Percentiles rank a stretch among this genome's conserved stretches.
phyloP scores from a whole-genome alignment of 163 green algal species.

The Chlamydomonas reinhardtii region DNA sequence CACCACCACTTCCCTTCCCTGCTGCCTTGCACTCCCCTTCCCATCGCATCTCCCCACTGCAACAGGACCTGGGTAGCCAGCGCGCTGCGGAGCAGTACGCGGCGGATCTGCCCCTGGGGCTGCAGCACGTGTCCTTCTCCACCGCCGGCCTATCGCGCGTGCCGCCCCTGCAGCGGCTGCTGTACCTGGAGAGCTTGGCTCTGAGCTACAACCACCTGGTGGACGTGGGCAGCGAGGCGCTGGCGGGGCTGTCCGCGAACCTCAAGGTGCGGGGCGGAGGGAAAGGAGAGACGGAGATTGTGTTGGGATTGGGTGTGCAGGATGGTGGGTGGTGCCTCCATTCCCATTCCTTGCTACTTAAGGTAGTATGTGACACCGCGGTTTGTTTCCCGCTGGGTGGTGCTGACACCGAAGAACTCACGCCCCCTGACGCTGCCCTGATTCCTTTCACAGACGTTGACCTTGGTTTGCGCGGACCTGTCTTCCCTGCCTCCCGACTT shows the following conservation, averaged over 20 bases:
- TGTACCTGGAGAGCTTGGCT: slow-evolving; percentile 50
- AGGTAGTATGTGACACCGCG: no score
- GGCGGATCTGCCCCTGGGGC: slow-evolving; percentile 34
- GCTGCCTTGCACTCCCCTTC: no score
- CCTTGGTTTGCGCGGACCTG: slow-evolving; percentile 34
- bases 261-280: slow-evolving; percentile 17
- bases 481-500: slow-evolving; percentile 35
- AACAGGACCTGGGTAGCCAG: slow-evolving; percentile 51
- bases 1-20: no score
- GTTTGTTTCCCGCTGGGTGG: no score
- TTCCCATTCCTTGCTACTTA: no score
- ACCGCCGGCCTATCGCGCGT: slow-evolving; percentile 43
- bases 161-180: slow-evolving; percentile 43
- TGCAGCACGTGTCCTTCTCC: slow-evolving; percentile 48
- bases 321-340: no score
- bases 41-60: not conserved
- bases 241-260: slow-evolving; percentile 21
- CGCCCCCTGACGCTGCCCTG: no score
- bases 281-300: not conserved
- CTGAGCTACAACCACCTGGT: slow-evolving; percentile 52
- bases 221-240: slow-evolving; percentile 17
- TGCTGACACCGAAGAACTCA: no score
- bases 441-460: slow-evolving; percentile 8
- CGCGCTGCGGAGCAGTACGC: slow-evolving; percentile 48
- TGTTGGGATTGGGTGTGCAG: no score